A percentile compares a stretch with the other conserved stretches of the same genome.
Conservation (phyloP, 2,329 filamentous ascomycete species). For the Sporothrix humicola region DNA sequence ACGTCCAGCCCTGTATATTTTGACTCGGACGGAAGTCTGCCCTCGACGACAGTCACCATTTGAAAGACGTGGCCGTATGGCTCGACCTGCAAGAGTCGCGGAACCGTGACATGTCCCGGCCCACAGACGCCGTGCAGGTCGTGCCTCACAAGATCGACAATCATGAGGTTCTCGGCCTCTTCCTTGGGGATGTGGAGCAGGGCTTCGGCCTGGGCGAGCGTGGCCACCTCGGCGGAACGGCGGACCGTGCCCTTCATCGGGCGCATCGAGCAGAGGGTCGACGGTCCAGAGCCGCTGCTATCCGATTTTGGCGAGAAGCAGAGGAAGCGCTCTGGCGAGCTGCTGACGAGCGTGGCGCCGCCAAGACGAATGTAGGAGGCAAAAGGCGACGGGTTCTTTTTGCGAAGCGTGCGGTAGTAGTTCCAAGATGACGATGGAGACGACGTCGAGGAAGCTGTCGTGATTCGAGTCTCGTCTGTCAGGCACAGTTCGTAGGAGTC, state of each 20-base stretch:
- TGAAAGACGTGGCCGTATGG: constrained; percentile 91
- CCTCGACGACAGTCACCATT: constrained; percentile 87
- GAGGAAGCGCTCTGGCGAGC: constrained; percentile 89
- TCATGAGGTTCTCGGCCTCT: constrained; percentile 96
- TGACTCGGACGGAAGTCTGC: constrained; percentile 52
- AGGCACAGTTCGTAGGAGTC: constrained; percentile 87
- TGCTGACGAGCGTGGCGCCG: constrained; percentile 73
- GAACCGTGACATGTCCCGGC: constrained; percentile 72
- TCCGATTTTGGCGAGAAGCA: neutral
- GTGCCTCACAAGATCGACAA: constrained; percentile 93
- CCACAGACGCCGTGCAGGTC: constrained; percentile 87
- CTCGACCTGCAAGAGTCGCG: constrained; percentile 82
- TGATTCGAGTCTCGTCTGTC: constrained; percentile 73
- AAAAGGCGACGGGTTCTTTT: constrained; percentile 80
- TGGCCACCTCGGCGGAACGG: constrained; percentile 69
- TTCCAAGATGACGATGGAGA: constrained; percentile 61
- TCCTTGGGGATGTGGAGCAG: constrained; percentile 85
- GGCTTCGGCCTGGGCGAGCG: constrained; percentile 71
- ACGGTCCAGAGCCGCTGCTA: neutral
- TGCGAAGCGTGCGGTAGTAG: constrained; percentile 72
- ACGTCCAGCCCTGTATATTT: constrained; percentile 72
- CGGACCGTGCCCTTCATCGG: constrained; percentile 98
- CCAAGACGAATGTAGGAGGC: constrained; percentile 79
- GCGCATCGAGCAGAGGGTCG: constrained; percentile 70
- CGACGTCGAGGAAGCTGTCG: constrained; percentile 44